These are phyloP conservation scores for Monosporascus sp. DNA, from an alignment of 2,329 filamentous ascomycete species.

Conservation along the genomic window DNA sequence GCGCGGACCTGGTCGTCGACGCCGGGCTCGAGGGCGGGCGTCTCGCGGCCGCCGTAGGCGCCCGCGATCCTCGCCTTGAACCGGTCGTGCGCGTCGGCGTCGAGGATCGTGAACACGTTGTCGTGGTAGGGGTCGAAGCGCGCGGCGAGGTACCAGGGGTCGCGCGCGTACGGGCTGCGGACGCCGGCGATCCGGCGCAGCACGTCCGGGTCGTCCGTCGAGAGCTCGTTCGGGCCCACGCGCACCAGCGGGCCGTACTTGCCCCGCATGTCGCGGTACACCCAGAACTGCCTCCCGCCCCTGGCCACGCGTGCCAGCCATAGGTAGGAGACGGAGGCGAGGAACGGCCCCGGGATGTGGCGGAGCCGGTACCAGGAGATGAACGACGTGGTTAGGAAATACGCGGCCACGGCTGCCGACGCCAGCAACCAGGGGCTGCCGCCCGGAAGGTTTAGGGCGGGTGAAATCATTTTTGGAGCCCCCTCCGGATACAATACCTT, in stretches of 20 bases:
- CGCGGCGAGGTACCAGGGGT: conserved; percentile 13
- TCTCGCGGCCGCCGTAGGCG: conserved; percentile 16
- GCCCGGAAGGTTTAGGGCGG: background rate
- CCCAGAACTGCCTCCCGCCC: background rate
- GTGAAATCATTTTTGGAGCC: background rate
- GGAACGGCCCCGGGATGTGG: conserved; percentile 1
- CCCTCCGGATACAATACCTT: background rate
- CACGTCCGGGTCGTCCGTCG: conserved; percentile 8
- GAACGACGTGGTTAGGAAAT: background rate
- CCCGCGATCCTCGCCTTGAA: conserved; percentile 10
- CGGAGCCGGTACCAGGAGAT: conserved; percentile 3
- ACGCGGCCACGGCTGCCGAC: background rate
- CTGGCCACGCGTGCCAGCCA: background rate
- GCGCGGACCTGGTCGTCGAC: conserved; percentile 14
- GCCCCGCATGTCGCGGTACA: background rate
- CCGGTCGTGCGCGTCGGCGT: conserved; percentile 11
- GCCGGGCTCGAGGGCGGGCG: conserved; percentile 11
- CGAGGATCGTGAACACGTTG: conserved; percentile 12
- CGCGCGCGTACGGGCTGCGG: conserved; percentile 8
- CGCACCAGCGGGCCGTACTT: conserved; percentile 6
- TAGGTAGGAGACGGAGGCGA: conserved; percentile 1
- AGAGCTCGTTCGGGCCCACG: conserved; percentile 1
- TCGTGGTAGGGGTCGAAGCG: conserved; percentile 12
- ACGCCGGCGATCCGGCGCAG: conserved; percentile 11
- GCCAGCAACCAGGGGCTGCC: background rate